phyloP scores from a whole-genome alignment of 805 yeast genomes.

The Blastobotrys terrestris region DNA sequence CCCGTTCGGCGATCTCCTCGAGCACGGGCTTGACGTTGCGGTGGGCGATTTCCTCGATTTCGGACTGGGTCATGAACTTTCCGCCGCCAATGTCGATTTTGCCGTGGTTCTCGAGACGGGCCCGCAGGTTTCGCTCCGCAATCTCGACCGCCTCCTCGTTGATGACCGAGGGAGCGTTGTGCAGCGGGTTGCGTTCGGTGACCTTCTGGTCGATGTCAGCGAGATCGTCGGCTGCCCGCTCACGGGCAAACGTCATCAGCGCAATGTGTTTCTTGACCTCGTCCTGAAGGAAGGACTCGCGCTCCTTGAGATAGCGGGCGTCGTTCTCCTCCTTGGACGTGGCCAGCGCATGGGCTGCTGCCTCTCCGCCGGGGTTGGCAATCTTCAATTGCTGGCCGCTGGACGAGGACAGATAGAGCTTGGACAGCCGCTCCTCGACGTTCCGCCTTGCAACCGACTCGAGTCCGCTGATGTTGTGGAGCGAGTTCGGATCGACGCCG shows the following conservation, averaged over 20 bases:
- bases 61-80: conserved; percentile 62
- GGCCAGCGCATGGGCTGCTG: conserved; percentile 12
- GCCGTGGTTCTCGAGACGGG: conserved; percentile 46
- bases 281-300: conserved; percentile 14
- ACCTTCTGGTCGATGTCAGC: conserved; percentile 37
- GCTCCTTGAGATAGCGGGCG: conserved; percentile 14
- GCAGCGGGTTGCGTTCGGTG: conserved; percentile 35
- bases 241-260: conserved; percentile 46
- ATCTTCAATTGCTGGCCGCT: conserved; percentile 16
- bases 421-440: conserved; percentile 26
- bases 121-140: conserved; percentile 63
- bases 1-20: conserved; percentile 63
- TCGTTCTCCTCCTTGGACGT: neutral
- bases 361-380: conserved; percentile 19
- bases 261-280: conserved; percentile 27
- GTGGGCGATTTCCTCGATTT: conserved; percentile 73
- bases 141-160: conserved; percentile 70
- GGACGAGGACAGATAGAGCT: conserved; percentile 20
- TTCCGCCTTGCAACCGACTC: conserved; percentile 28
- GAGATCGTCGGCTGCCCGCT: conserved; percentile 41
- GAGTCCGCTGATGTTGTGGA: conserved; percentile 18
- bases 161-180: conserved; percentile 40
- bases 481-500: neutral
- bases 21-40: conserved; percentile 79
- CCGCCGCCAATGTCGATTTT: conserved; percentile 87